These are phyloP conservation scores for Chenopodium suecicum DNA, from an alignment of 148 eudicot genomes.

Conservation along the genomic window DNA sequence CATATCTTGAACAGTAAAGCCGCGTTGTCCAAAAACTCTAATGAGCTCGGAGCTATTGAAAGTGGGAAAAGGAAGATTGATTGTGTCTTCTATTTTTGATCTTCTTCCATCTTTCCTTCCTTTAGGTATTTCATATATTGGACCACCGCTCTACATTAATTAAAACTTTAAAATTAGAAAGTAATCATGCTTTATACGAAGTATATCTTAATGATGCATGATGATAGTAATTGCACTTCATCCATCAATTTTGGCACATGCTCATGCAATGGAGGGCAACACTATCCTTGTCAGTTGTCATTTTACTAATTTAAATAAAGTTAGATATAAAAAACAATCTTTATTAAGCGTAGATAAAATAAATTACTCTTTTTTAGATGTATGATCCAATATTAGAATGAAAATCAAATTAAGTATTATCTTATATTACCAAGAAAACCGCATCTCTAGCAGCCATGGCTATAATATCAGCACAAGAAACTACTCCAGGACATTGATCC, in stretches of 20 bases:
- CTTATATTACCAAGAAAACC: constrained; percentile 64
- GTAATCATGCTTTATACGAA: not conserved
- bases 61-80: constrained; percentile 59
- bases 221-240: no score
- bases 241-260: no score
- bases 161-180: constrained; percentile 11
- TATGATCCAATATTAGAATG: no score
- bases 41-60: constrained; percentile 67
- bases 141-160: constrained; percentile 69
- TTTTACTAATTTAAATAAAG: no score
- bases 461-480: constrained; percentile 86
- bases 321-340: no score
- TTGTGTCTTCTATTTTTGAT: constrained; percentile 83
- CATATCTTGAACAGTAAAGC: constrained; percentile 73
- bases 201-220: no score
- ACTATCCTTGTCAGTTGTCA: no score
- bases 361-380: no score
- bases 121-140: constrained; percentile 76
- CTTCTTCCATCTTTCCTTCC: constrained; percentile 86
- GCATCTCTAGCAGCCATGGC: constrained; percentile 91
- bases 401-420: no score
- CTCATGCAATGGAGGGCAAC: no score
- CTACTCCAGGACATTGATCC: constrained; percentile 72
- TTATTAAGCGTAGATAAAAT: no score
- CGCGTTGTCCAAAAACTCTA: constrained; percentile 57